These are phyloP conservation scores for Solanum chacoense DNA, from an alignment of 305 asterid genomes.

Conservation along the genomic window DNA sequence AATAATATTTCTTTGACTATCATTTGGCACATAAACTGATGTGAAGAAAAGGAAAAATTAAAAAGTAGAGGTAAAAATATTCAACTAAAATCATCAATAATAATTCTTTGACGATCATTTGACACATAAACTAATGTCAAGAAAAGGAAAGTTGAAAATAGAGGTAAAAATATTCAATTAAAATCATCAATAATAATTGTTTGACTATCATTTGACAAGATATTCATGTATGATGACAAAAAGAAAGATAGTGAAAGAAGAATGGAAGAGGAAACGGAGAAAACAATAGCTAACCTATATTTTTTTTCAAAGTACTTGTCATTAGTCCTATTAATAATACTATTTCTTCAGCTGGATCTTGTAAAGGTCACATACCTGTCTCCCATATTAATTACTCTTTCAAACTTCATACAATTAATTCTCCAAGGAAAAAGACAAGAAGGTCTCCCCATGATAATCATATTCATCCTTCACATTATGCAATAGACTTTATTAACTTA, in stretches of 20 bases:
- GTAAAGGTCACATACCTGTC: slow-evolving; percentile 13
- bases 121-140: not conserved
- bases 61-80: not conserved
- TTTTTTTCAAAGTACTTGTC: not conserved
- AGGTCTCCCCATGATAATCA: not conserved
- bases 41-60: not conserved
- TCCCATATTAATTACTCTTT: slow-evolving; percentile 8
- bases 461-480: not conserved
- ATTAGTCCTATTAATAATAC: not conserved
- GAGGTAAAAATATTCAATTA: not conserved
- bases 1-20: not conserved
- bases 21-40: not conserved
- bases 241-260: not conserved
- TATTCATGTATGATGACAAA: not conserved
- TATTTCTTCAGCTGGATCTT: slow-evolving; percentile 21
- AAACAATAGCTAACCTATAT: not conserved
- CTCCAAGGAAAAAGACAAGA: not conserved
- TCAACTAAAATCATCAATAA: not conserved
- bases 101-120: not conserved
- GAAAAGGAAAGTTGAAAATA: not conserved
- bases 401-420: not conserved
- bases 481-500: not conserved
- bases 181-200: not conserved
- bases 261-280: not conserved
- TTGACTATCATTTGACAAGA: not conserved